Evolutionary conservation across 2,329 filamentous ascomycete genomes (phyloP).

Genomic region (Mariannaea elegans): DNA sequence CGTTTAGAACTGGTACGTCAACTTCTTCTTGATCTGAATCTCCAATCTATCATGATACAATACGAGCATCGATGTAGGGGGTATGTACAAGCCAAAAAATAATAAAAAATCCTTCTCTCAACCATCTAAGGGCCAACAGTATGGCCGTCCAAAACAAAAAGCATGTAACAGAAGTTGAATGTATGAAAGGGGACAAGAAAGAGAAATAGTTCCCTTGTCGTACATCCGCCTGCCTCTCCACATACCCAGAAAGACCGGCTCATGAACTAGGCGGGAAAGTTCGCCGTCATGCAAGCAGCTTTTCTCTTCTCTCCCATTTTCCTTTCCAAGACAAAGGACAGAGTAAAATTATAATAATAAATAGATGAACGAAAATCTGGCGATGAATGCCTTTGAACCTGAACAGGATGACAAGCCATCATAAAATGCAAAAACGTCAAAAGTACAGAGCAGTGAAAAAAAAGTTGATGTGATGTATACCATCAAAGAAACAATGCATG

Average conservation of each 20-base stretch:
- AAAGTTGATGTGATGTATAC: slow-evolving; percentile 1
- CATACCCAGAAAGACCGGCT: neutral
- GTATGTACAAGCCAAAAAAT: slow-evolving; percentile 22
- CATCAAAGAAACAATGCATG: slow-evolving; percentile 21
- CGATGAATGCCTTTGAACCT: neutral
- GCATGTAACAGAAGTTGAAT: neutral
- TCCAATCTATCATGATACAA: slow-evolving; percentile 35
- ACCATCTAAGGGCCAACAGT: slow-evolving; percentile 8
- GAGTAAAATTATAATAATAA: neutral
- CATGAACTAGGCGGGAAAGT: neutral
- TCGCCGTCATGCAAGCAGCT: no score
- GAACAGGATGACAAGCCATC: neutral
- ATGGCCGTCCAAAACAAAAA: no score
- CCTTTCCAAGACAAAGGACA: neutral
- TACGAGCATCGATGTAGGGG: slow-evolving; percentile 19
- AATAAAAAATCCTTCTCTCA: slow-evolving; percentile 1
- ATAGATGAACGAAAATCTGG: neutral
- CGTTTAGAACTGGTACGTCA: neutral
- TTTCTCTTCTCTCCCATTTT: slow-evolving; percentile 1
- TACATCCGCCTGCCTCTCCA: no score
- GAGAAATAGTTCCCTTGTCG: no score
- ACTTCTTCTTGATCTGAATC: slow-evolving; percentile 21
- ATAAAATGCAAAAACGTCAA: slow-evolving; percentile 23
- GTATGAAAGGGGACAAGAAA: no score
- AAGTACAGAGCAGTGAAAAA: slow-evolving; percentile 9